Conservation (phyloP, 1,284 basidiomycete genomes). For the Apiotrichum gamsii region DNA sequence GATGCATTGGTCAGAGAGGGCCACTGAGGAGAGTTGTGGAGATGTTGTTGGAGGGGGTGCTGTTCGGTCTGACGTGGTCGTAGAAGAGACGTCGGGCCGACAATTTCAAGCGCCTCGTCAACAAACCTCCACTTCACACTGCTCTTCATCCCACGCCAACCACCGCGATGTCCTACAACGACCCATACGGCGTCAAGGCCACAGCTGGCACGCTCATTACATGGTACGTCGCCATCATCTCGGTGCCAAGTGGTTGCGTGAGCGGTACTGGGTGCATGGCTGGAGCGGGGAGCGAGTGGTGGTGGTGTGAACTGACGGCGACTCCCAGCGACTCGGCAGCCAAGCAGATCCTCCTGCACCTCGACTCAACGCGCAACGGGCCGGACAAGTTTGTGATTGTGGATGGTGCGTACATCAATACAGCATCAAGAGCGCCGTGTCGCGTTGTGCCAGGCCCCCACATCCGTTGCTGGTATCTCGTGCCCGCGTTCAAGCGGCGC, state of each 20-base stretch:
- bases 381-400: conserved; percentile 34
- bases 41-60: too few species aligned
- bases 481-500: too few species aligned
- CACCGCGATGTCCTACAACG: conserved; percentile 5
- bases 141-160: too few species aligned
- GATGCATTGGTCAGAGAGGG: too few species aligned
- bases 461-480: too few species aligned
- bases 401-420: conserved; percentile 28
- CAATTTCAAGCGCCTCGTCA: too few species aligned
- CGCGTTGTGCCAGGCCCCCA: background rate
- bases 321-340: conserved; percentile 43
- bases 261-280: too few species aligned
- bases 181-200: conserved; percentile 20
- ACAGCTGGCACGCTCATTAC: conserved; percentile 17
- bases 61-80: too few species aligned
- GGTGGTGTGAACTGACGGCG: background rate
- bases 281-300: background rate
- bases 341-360: conserved; percentile 42
- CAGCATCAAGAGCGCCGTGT: background rate
- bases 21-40: too few species aligned
- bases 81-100: too few species aligned
- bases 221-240: conserved; percentile 2
- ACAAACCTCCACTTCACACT: too few species aligned
- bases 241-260: too few species aligned
- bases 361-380: conserved; percentile 33